Evolutionary conservation across 305 asterid species (phyloP), one percentile per base, ranked within the genome.

Genomic region (Rubia tinctorum): DNA sequence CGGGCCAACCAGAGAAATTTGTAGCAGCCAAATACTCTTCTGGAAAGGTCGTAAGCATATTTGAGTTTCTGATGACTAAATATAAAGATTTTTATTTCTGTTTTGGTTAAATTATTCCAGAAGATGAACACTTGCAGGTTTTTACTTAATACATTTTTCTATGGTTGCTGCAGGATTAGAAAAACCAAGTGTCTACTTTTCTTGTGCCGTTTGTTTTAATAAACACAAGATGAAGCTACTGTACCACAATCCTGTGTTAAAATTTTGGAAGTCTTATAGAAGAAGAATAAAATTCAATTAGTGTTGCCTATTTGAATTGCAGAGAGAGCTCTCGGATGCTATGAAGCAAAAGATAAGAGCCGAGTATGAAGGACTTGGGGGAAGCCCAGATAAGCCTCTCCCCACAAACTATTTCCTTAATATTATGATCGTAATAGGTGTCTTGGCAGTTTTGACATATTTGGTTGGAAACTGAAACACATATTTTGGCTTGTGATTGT

Each of bases 341-440:
- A 94, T 91, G 99, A 94, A 90, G 85, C 93, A 88, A 80, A 94
- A 89, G 93, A 91, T 91, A 45, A 83, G 95, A 80, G 96, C 93
- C 62, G 99, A 94, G 84, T 94, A 94, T 39, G 89, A 90, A 84
- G 93, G 79, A 11, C 4, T 93, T 62, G 97, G 98, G 43, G 98
- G 98, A 76, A 88, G 91, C 80, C 90, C 98, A 86, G 89, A 93
- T 86, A 93, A 90, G 97, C 97, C 98, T 84, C 96, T 93, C 66
- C 81, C 81, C 53, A 82, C 98, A 2, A 93, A 91, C 88, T 90
- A 90, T 82, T 93, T 93, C 85, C 95, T 93, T 25, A 90, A 88
- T 81, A 91, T 93, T 82, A 93, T 90, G 69, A 90, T 91, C 74
- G 83, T 84, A 68, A 79, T 93, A 81, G 95, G 89, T 84, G 87